Evolutionary conservation across 768 basidiomycete species (phyloP), one percentile per base, ranked within the genome.

Genomic region (Termitomyces sp.): DNA sequence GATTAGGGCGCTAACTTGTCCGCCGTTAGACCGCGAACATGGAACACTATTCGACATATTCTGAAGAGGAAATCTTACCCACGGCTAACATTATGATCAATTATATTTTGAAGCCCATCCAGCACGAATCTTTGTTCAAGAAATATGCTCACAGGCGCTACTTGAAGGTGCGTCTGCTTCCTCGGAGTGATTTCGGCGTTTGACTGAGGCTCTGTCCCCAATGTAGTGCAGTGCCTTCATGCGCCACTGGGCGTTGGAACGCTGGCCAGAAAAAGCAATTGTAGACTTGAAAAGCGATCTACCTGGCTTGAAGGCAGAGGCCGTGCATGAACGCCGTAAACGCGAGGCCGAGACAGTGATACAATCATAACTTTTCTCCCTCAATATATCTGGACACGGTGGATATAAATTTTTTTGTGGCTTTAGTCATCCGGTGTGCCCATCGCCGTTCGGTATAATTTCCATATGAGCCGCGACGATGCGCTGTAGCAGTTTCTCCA

Each of bases 131-230:
- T 32, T 88, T 97, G 69, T 86, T 83, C 77, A 89, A 89, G 75
- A 97, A 98, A 75, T 98, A 95, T 68, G 86, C 91, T 0, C 81
- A 84, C 32, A 93, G 89, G 74, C 88, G 84, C 53, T 93, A 85
- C 74, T 77, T 91, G 76, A 93, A 93, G 82, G 92, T 93, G 50
- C 18, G 79, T 70, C 30, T 9, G 30, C 32, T 55, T 44, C 35
- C 30, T 2, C 9, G 2, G 1, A 3, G 30, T 32, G 40, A 8
- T 26, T 54, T 8, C 2, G 12, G 12, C 18, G 2, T 40, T 14
- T 32, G 28, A 54, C 26, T 43, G 28, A 54, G 4, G n/a, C 16
- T n/a, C 20, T 43, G 12, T 41, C 2, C 18, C 4, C 28, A 7
- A n/a, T 46, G 40, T 58, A 95, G 87, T 88, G 89, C 38, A 91